These are phyloP conservation scores for Sanghuangporus baumii DNA, from an alignment of 1,284 basidiomycete species.

Conservation along the genomic window DNA sequence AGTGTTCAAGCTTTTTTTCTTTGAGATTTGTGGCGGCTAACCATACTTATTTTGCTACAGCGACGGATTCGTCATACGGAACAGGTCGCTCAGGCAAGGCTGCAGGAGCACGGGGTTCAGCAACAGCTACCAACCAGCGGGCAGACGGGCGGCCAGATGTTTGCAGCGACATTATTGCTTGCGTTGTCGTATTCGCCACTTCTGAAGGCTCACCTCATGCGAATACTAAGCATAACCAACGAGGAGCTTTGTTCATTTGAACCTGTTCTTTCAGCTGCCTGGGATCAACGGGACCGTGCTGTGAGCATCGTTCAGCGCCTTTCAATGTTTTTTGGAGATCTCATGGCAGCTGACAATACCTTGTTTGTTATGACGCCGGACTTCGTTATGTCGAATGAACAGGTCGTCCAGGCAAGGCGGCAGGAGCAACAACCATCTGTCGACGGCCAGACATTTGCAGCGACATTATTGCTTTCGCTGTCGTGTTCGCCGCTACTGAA, in stretches of 20 bases:
- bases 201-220: constrained; percentile 66
- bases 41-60: no score
- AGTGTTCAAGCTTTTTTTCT: no score
- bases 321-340: constrained; percentile 8
- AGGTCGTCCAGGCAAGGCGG: constrained; percentile 37
- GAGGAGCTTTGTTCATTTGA: constrained; percentile 71
- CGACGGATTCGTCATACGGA: no score
- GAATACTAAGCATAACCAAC: constrained; percentile 64
- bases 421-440: constrained; percentile 21
- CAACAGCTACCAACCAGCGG: constrained; percentile 30
- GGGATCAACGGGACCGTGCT: constrained; percentile 77
- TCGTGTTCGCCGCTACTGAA: constrained; percentile 67
- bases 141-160: constrained; percentile 54
- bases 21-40: no score
- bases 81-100: no score
- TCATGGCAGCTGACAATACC: constrained; percentile 5
- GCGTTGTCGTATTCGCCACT: constrained; percentile 67
- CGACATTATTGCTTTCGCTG: constrained; percentile 62
- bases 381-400: constrained; percentile 60
- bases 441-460: constrained; percentile 68
- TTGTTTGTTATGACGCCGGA: constrained; percentile 41
- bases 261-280: constrained; percentile 72
- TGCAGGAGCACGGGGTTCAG: no score
- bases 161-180: constrained; percentile 63
- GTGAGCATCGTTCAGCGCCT: constrained; percentile 33